A percentile compares a stretch with the other conserved stretches of the same genome.
Conservation (phyloP, 2,329 filamentous ascomycete species). For the Aspergillus sp. region DNA sequence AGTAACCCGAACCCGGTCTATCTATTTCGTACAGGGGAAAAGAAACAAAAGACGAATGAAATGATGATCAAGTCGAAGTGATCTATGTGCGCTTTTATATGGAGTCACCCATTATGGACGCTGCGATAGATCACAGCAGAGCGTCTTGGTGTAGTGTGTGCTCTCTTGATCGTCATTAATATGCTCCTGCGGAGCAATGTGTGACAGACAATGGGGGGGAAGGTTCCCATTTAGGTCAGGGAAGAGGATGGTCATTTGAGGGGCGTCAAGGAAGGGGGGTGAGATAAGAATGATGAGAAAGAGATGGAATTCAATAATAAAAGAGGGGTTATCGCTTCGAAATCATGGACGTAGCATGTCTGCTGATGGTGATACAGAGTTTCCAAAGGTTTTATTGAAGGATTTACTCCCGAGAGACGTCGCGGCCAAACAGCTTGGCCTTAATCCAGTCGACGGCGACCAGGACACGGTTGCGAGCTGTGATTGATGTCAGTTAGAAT, state of each 20-base stretch:
- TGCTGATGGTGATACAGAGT: conserved; percentile 19
- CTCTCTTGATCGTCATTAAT: neutral
- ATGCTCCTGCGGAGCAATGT: neutral
- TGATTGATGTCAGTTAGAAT: conserved; percentile 23
- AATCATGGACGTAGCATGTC: conserved; percentile 21
- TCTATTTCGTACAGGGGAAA: conserved; percentile 29
- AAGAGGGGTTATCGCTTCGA: conserved; percentile 17
- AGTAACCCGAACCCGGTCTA: conserved; percentile 29
- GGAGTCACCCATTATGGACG: neutral
- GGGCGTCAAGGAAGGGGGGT: conserved; percentile 14
- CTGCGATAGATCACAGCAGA: neutral
- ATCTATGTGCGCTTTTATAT: neutral
- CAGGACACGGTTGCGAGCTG: conserved; percentile 89
- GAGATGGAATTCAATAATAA: conserved; percentile 2
- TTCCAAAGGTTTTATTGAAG: conserved; percentile 8
- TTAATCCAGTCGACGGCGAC: conserved; percentile 96
- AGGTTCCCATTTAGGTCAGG: conserved; percentile 7
- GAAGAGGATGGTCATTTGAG: conserved; percentile 20
- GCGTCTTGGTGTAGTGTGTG: neutral
- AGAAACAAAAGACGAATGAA: conserved; percentile 12
- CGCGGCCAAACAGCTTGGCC: conserved; percentile 93
- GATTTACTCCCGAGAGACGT: conserved; percentile 62
- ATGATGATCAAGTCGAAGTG: conserved; percentile 13
- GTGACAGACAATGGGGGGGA: conserved; percentile 1
- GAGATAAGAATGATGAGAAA: conserved; percentile 1